Evolutionary conservation across 805 yeast species (phyloP).

Genomic region (Teunomyces aglyptinius): DNA sequence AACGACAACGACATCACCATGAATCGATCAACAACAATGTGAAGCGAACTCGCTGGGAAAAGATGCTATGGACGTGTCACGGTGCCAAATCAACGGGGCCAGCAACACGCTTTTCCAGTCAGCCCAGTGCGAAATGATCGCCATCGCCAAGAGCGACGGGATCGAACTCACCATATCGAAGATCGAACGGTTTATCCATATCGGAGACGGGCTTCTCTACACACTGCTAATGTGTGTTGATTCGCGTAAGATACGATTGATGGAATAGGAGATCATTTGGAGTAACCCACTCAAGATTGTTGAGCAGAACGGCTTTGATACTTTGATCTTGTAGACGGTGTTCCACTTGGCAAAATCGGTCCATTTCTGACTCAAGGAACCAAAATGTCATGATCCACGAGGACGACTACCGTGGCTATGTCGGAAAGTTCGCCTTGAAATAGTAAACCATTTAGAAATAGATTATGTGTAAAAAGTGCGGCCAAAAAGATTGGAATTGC

Average conservation of each 20-base stretch:
- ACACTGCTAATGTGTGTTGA: constrained; percentile 44
- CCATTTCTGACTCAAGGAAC: constrained; percentile 64
- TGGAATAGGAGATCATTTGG: constrained; percentile 40
- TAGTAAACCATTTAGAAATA: not conserved
- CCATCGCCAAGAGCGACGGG: constrained; percentile 70
- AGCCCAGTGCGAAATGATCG: constrained; percentile 65
- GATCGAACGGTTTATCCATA: constrained; percentile 50
- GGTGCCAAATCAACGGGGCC: constrained; percentile 35
- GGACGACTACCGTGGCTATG: constrained; percentile 16
- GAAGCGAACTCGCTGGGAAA: constrained; percentile 37
- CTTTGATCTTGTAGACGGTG: constrained; percentile 60
- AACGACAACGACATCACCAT: constrained; percentile 20
- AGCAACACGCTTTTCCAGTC: constrained; percentile 41
- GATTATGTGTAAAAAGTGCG: not conserved
- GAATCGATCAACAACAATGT: constrained; percentile 29
- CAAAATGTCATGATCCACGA: constrained; percentile 27
- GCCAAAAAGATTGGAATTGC: too few species aligned
- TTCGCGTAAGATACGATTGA: constrained; percentile 32
- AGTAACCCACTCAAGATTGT: constrained; percentile 43
- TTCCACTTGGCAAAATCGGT: constrained; percentile 59
- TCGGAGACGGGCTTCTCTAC: constrained; percentile 44
- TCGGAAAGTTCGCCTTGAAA: constrained; percentile 14
- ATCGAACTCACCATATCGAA: constrained; percentile 49
- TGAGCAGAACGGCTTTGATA: constrained; percentile 32
- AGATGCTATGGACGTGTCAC: constrained; percentile 32